phyloP scores from a whole-genome alignment of 345 rosid genomes.

The Xanthoceras sorbifolium region DNA sequence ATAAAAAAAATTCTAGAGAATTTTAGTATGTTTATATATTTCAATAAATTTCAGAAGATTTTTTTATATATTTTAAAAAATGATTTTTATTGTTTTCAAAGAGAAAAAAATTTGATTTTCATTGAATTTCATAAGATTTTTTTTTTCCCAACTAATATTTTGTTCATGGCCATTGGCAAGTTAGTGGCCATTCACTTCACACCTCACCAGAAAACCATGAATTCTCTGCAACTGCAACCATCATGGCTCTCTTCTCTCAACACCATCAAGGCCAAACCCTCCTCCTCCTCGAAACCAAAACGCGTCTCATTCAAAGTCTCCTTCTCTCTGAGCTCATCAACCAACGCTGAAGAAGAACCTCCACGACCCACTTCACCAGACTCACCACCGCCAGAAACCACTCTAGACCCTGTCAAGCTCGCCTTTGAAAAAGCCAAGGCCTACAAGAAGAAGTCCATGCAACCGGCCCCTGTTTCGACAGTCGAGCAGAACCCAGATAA shows the following conservation, averaged over 20 bases:
- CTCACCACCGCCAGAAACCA: constrained; percentile 14
- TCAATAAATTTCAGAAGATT: too few species aligned
- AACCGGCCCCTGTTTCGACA: constrained; percentile 16
- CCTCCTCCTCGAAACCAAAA: constrained; percentile 33
- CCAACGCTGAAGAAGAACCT: constrained; percentile 25
- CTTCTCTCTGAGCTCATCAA: constrained; percentile 33
- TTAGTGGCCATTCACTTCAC: constrained; percentile 1
- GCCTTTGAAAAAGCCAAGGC: constrained; percentile 70
- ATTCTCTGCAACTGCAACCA: constrained; percentile 36
- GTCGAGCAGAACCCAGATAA: constrained; percentile 19
- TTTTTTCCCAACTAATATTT: too few species aligned
- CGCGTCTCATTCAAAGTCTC: constrained; percentile 31
- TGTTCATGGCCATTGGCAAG: too few species aligned
- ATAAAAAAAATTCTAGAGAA: too few species aligned
- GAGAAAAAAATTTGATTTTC: too few species aligned
- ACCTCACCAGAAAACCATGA: constrained; percentile 30
- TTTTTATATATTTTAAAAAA: too few species aligned
- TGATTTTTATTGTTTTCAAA: too few species aligned
- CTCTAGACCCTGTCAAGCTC: constrained; percentile 60
- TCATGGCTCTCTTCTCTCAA: constrained; percentile 47
- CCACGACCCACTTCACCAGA: constrained; percentile 22
- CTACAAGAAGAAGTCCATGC: constrained; percentile 41
- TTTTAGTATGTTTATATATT: too few species aligned
- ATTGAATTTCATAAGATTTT: too few species aligned
- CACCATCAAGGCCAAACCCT: constrained; percentile 28